Evolutionary conservation across 2,329 filamentous ascomycete species (phyloP).

Genomic region (Ophiocordyceps unilateralis): DNA sequence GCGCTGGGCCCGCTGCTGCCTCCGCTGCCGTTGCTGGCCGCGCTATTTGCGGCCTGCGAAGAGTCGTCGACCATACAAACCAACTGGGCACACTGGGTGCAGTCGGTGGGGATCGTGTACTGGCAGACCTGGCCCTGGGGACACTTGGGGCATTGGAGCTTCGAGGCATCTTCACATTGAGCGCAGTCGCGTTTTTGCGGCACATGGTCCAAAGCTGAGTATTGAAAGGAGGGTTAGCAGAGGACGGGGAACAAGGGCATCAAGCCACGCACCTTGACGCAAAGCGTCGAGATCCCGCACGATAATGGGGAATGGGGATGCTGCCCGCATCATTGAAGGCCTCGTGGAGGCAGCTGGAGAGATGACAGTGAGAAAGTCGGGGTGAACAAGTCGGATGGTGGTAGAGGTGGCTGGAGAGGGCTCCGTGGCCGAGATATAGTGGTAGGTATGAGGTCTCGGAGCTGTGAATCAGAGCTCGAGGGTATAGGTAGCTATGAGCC

Average conservation of each 20-base stretch:
- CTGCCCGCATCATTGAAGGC: neutral
- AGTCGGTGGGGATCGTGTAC: conserved; percentile 26
- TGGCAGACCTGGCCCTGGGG: conserved; percentile 23
- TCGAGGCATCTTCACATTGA: conserved; percentile 23
- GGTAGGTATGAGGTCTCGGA: neutral
- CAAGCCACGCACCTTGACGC: neutral
- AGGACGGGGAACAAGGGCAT: neutral
- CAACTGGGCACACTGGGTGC: conserved; percentile 27
- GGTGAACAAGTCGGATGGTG: neutral
- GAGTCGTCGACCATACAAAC: conserved; percentile 22
- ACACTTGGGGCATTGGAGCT: conserved; percentile 28
- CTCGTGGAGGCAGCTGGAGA: no score
- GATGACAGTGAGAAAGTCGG: neutral
- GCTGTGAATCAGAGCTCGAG: neutral
- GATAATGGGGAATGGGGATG: neutral
- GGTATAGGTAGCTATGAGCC: neutral
- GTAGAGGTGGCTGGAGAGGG: neutral
- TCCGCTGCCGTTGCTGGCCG: conserved; percentile 1
- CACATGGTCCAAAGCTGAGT: neutral
- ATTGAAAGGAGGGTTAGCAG: neutral
- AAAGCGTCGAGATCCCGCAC: neutral
- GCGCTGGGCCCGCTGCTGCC: conserved; percentile 37
- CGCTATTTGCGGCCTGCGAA: conserved; percentile 3
- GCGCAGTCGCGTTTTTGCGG: conserved; percentile 22
- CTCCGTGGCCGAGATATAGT: neutral